These are phyloP conservation scores for Psilocybe cubensis DNA, from an alignment of 768 basidiomycete genomes.

Conservation along the genomic window DNA sequence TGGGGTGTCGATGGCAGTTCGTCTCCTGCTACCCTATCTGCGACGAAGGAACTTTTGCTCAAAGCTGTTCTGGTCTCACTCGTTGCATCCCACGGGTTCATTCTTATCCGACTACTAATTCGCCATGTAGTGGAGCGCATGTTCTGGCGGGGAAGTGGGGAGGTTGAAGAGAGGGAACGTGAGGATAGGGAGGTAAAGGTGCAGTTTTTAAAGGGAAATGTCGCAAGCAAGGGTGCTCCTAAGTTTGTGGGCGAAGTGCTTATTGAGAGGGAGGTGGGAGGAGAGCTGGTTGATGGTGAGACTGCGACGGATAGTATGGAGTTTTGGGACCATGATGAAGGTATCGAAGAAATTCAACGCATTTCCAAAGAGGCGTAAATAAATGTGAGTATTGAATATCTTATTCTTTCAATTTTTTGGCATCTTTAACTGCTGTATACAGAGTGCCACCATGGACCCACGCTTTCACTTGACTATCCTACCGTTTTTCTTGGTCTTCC, in stretches of 20 bases:
- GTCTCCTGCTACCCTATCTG: constrained; percentile 29
- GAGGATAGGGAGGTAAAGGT: constrained; percentile 53
- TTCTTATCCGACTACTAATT: constrained; percentile 63
- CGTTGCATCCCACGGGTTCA: constrained; percentile 85
- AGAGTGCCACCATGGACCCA: too few relatives aligned
- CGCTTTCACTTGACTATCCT: too few relatives aligned
- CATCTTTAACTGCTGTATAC: neutral
- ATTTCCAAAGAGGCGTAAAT: constrained; percentile 60
- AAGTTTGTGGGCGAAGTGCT: constrained; percentile 23
- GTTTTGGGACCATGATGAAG: constrained; percentile 80
- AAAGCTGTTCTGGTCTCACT: constrained; percentile 77
- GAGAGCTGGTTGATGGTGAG: constrained; percentile 25
- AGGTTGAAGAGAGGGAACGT: constrained; percentile 59
- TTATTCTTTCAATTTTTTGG: neutral
- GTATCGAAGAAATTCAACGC: constrained; percentile 70
- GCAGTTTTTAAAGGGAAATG: constrained; percentile 36
- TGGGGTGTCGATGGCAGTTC: constrained; percentile 27
- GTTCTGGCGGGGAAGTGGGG: constrained; percentile 77
- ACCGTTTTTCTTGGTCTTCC: too few relatives aligned
- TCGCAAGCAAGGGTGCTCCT: neutral
- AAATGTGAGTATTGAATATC: neutral
- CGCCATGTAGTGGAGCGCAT: constrained; percentile 73
- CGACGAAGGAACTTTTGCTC: constrained; percentile 54
- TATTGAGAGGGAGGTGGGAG: constrained; percentile 29
- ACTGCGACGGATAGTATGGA: constrained; percentile 26